Evolutionary conservation across 331 rosid species (phyloP).

Genomic region (Stylosanthes scabra): DNA sequence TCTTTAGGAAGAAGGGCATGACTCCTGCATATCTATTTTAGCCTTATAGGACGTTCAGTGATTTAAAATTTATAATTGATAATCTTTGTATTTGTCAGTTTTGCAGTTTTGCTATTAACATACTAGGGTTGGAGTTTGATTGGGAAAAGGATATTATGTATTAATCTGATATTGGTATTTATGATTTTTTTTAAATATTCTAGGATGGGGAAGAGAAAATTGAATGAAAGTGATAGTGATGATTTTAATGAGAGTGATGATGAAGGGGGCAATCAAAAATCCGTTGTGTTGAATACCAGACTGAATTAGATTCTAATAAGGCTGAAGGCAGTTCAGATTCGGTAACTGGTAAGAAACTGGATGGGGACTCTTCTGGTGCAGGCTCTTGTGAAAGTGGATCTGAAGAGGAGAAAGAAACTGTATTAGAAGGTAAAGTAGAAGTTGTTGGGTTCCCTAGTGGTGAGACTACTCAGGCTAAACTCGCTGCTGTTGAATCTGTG

Average conservation of each 20-base stretch:
- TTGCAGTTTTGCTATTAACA: too few species aligned
- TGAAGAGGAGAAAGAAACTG: constrained; percentile 78
- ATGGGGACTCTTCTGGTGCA: constrained; percentile 54
- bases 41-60: too few species aligned
- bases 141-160: background rate
- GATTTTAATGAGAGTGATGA: constrained; percentile 56
- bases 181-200: constrained; percentile 31
- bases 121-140: too few species aligned
- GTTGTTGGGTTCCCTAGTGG: constrained; percentile 32
- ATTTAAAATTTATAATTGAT: too few species aligned
- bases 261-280: constrained; percentile 59
- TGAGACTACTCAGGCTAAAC: constrained; percentile 34
- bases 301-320: constrained; percentile 58
- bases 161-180: constrained; percentile 39
- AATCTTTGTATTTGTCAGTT: too few species aligned
- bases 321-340: constrained; percentile 71
- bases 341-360: constrained; percentile 62
- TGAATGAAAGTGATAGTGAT: constrained; percentile 75
- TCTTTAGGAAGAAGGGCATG: too few species aligned
- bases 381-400: constrained; percentile 69
- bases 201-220: constrained; percentile 89
- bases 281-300: constrained; percentile 56
- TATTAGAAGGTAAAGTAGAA: constrained; percentile 44
- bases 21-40: too few species aligned
- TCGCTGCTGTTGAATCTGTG: constrained; percentile 36